phyloP scores from a whole-genome alignment of 768 basidiomycete genomes.

The Rhodosporidiobolus odoratus region DNA sequence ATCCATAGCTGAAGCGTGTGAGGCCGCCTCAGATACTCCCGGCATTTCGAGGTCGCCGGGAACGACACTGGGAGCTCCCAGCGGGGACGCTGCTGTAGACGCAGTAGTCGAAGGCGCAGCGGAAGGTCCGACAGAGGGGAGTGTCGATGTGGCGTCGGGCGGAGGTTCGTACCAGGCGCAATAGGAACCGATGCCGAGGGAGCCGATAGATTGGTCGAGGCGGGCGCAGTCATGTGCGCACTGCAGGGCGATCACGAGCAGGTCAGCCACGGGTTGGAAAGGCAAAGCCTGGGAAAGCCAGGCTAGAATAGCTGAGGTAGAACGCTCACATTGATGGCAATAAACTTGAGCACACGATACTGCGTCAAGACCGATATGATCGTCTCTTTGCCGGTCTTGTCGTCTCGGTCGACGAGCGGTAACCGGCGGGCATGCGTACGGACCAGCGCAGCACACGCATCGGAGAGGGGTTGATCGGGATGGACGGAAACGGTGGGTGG shows the following conservation, averaged over 20 bases:
- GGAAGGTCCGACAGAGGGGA: background rate
- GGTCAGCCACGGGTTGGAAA: too few species aligned
- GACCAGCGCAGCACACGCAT: conserved; percentile 82
- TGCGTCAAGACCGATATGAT: conserved; percentile 94
- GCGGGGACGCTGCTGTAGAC: background rate
- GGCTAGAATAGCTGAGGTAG: background rate
- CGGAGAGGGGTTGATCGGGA: conserved; percentile 78
- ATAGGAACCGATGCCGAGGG: conserved; percentile 89
- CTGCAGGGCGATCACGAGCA: conserved; percentile 49
- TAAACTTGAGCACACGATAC: conserved; percentile 96
- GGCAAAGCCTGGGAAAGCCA: background rate
- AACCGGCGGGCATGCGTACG: conserved; percentile 91
- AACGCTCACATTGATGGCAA: conserved; percentile 80
- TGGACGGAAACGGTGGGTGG: conserved; percentile 86
- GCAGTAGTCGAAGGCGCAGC: background rate
- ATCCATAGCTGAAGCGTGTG: too few species aligned
- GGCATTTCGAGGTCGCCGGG: background rate
- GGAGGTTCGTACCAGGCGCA: conserved; percentile 53
- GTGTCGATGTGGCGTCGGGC: background rate
- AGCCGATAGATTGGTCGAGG: conserved; percentile 71
- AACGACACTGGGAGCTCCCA: background rate
- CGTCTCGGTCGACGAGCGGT: conserved; percentile 86
- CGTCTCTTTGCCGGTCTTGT: conserved; percentile 89
- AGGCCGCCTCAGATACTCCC: background rate
- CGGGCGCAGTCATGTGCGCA: conserved; percentile 73